These are phyloP conservation scores for Penicilliopsis zonata DNA, from an alignment of 495 filamentous ascomycete species.

Conservation along the genomic window DNA sequence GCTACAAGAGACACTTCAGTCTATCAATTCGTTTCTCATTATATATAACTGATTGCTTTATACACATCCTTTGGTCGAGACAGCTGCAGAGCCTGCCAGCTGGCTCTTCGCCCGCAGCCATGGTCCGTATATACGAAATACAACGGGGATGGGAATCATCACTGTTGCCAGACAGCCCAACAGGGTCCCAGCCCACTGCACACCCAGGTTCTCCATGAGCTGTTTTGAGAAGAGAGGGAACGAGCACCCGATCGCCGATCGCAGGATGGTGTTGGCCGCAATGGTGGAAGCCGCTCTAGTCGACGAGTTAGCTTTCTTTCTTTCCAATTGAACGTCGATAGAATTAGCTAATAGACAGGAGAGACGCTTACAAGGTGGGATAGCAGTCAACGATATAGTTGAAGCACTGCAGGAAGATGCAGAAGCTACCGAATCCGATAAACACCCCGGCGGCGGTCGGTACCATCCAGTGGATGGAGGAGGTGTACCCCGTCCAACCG, in stretches of 20 bases:
- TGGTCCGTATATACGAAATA: slow-evolving; percentile 50
- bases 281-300: slow-evolving; percentile 62
- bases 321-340: no score
- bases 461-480: slow-evolving; percentile 12
- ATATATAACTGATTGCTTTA: no score
- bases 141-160: slow-evolving; percentile 61
- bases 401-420: slow-evolving; percentile 13
- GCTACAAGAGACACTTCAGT: no score
- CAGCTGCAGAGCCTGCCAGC: neutral
- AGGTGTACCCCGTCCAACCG: slow-evolving; percentile 12
- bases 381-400: slow-evolving; percentile 17
- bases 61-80: no score
- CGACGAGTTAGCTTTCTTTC: no score
- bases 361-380: slow-evolving; percentile 44
- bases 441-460: slow-evolving; percentile 8
- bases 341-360: slow-evolving; percentile 2
- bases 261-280: slow-evolving; percentile 70
- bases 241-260: slow-evolving; percentile 54
- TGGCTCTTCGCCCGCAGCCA: slow-evolving; percentile 34
- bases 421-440: slow-evolving; percentile 10
- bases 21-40: no score
- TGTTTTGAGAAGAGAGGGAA: slow-evolving; percentile 68
- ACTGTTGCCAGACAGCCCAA: slow-evolving; percentile 54
- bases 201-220: slow-evolving; percentile 61
- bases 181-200: slow-evolving; percentile 62